Conservation (phyloP, 164 flowering plant species). For the Aristolochia contorta region DNA sequence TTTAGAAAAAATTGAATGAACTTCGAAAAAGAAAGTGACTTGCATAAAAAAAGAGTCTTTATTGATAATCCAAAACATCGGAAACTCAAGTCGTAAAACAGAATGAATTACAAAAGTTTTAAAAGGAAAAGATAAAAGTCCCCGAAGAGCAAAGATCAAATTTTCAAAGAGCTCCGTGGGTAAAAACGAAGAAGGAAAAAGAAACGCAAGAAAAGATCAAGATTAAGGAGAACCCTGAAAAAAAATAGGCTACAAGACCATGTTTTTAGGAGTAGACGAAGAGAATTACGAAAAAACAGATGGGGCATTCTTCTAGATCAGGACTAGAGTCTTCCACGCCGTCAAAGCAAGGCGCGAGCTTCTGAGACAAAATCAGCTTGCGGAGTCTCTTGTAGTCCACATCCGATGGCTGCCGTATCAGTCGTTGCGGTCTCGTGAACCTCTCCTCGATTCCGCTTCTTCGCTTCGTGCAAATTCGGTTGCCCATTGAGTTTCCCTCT, state of each 20-base stretch:
- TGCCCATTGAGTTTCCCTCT: constrained; percentile 17
- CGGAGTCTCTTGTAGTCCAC: constrained; percentile 28
- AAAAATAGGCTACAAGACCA: neutral
- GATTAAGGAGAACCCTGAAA: too few species aligned
- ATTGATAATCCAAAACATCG: neutral
- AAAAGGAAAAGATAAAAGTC: too few species aligned
- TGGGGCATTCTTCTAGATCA: constrained; percentile 32
- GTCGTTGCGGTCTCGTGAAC: constrained; percentile 23
- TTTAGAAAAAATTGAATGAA: too few species aligned
- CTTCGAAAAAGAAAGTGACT: neutral
- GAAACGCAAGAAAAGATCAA: neutral
- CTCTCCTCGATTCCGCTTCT: constrained; percentile 18
- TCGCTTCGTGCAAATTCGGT: constrained; percentile 14
- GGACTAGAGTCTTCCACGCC: constrained; percentile 20
- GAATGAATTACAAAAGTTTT: too few species aligned
- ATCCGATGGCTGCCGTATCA: constrained; percentile 9
- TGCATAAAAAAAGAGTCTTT: neutral
- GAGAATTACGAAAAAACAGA: constrained; percentile 23
- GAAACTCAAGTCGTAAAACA: too few species aligned
- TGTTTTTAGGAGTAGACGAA: neutral
- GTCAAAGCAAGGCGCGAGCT: constrained; percentile 32
- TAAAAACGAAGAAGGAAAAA: neutral
- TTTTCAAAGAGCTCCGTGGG: too few species aligned
- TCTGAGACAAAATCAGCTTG: constrained; percentile 17
- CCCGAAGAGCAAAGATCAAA: too few species aligned